Evolutionary conservation across 176 grass and related monocot species (phyloP), one percentile per base, ranked within the genome.

Genomic region (Thalia dealbata): DNA sequence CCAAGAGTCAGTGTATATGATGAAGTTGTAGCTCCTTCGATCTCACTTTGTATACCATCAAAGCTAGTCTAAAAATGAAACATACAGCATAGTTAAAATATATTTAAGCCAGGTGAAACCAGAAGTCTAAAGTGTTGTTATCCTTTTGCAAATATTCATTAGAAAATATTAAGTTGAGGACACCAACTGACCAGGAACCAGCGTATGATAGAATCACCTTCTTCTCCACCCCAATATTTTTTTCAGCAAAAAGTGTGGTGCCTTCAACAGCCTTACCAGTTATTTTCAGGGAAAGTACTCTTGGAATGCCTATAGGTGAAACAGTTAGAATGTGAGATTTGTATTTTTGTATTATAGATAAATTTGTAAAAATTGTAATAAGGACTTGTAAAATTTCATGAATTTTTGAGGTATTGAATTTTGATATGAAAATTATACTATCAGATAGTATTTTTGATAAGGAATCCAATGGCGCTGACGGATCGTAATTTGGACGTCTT

Each of bases 171-270:
- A 67, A 64, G 18, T 27, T 24, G 43, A 56, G 62, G 54, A 84
- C n/a, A 80, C 30, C 58, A 58, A 62, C 87, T 64, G 82, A 99
- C 95, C 87, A 91, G 74, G 72, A 91, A 71, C 95, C 95, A 99
- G 54, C 32, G 63, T 81, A 91, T 92, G 45, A 93, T 73, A 50
- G 90, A 86, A 41, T 99, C 72, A 45, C 95, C 95, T 91, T 97
- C 95, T 86, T 91, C 82, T 80, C 95, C 95, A 58, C 95, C 95
- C 95, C 95, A 99, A 80, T 99, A 99, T 81, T 59, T 87, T 82
- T 93, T 61, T 79, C 82, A 28, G 83, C 85, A 82, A 99, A 72
- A 69, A 99, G 62, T 61, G 73, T 88, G 65, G 66, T 72, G 66
- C 90, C 95, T 74, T 99, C 95, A 71, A 91, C 79, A 67, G 74